Evolutionary conservation across 208 protist species (phyloP).

Genomic region (Trypanosoma grayi): DNA sequence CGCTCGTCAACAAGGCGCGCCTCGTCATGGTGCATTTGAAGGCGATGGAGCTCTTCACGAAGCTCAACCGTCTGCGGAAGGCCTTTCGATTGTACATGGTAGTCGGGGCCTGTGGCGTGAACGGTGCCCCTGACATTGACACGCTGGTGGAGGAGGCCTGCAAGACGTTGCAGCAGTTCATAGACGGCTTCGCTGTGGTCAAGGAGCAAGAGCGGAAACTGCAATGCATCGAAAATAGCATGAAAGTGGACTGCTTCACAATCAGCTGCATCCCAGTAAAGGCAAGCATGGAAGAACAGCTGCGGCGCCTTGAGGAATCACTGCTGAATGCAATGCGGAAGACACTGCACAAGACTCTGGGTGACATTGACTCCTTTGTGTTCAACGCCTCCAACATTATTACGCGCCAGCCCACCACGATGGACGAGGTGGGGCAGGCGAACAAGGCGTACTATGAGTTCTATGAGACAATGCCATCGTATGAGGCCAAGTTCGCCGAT

Average conservation of each 20-base stretch:
- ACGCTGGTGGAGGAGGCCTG: slow-evolving; percentile 72
- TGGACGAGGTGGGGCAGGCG: slow-evolving; percentile 91
- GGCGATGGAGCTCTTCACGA: slow-evolving; percentile 91
- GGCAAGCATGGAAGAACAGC: slow-evolving; percentile 90
- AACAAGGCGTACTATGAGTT: slow-evolving; percentile 79
- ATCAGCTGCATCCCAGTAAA: slow-evolving; percentile 92
- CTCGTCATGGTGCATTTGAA: slow-evolving; percentile 91
- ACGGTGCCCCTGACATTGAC: slow-evolving; percentile 88
- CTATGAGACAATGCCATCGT: slow-evolving; percentile 46
- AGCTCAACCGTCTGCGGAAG: slow-evolving; percentile 85
- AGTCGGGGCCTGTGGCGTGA: slow-evolving; percentile 86
- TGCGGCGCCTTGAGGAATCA: slow-evolving; percentile 88
- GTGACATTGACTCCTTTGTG: slow-evolving; percentile 88
- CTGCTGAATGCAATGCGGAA: slow-evolving; percentile 85
- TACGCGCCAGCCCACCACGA: slow-evolving; percentile 84
- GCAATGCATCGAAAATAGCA: slow-evolving; percentile 84
- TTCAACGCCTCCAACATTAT: slow-evolving; percentile 85
- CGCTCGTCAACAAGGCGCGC: slow-evolving; percentile 73
- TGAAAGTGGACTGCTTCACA: slow-evolving; percentile 93
- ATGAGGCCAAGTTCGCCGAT: slow-evolving; percentile 63
- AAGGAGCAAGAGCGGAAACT: slow-evolving; percentile 85
- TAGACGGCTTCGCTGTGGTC: slow-evolving; percentile 85
- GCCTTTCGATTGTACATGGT: slow-evolving; percentile 84
- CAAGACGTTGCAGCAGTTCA: slow-evolving; percentile 57
- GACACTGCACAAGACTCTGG: slow-evolving; percentile 56